Base-by-base conservation (phyloP, 768 basidiomycete genomes). In the Phaeotremella fagi region DNA sequence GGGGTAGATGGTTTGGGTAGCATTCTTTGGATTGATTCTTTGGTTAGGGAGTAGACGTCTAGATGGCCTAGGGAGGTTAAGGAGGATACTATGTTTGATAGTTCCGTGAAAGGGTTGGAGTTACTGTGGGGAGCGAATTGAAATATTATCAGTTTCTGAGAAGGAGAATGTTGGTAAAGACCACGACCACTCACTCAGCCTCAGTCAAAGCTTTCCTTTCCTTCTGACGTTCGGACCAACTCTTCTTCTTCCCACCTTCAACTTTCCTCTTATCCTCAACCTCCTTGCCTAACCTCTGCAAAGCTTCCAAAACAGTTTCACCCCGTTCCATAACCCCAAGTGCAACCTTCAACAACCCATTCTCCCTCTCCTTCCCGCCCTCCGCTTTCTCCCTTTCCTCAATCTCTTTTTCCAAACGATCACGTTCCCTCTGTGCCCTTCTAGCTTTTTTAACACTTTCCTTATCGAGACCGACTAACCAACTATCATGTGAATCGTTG, bases 401-500 rank as follows among this genome's bases (percentile, higher is more conserved):
- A 1, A 83, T 83, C 62, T 80, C 76, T 54, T 83, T 79, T 68
- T 81, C 83, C 67, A 85, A 82, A 74, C 71, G 80, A 74, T 90
- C 85, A 57, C 80, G 75, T 63, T 81, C 82, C 63, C 83, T 80
- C 73, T 94, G 90, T 48, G 80, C 82, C 54, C 81, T 81, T 31
- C 86, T 76, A 22, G 94, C 92, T 58, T 81, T 79, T 75, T 86
- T 86, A 63, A 99, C 94, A 60, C 85, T 88, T 54, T 79, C 80
- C 66, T 94, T 90, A 64, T 85, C 85, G 29, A 92, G 60, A 26
- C 76, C 77, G n/a, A 90, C 88, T 82, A 99, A 86, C 95, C 95
- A 99, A 28, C 82, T 82, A 75, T 99, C 95, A 72, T 99, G 91
- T 33, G 86, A 82, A 23, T 85, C 89, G 69, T 91, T 86, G 1